Base-by-base conservation (phyloP, 495 filamentous ascomycete species). In the Lasiosphaeriaceae sp. region DNA sequence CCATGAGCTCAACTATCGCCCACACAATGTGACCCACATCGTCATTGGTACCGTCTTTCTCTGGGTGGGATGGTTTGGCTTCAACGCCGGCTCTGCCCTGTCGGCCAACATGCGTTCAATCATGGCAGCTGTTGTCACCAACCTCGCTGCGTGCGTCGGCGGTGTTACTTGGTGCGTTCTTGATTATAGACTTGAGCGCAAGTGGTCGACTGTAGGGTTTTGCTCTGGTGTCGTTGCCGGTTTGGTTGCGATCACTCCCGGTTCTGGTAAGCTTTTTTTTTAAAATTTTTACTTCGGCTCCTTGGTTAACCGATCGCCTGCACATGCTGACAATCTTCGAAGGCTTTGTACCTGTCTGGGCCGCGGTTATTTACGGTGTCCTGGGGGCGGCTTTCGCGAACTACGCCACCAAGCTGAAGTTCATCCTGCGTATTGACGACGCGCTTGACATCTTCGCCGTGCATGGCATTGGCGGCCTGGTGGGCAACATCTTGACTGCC, bases 31-130 rank as follows among this genome's bases (percentile, higher is more conserved):
- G 34, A 95, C 92, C 11, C 90, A 95, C 68, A 91, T 97, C 57
- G 91, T 96, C 39, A 87, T 97, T 47, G 93, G 93, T 3, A 96
- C 93, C 11, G 90, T 97, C 50, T 96, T 97, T 77, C 85, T 97
- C 39, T 97, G 93, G 93, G 90, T 96, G 35, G 93, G 93, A 17
- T 97, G 93, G 93, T 96, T 96, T 64, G 93, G 93, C 39, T 97
- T 97, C 83, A 97, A 97, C 64, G 92, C 89, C 44, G 93, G 93
- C 55, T 90, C 87, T 17, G 93, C 92, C 11, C 77, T 96, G 54
- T 78, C 85, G 29, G 92, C 92, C 50, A 96, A 95, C 71, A 74
- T 97, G 74, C 86, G 93, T 64, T 84, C 93, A 47, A 79, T 89
- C 62, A 86, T 90, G 84, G 86, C 86, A 44, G 82, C 79, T 8